phyloP scores from a whole-genome alignment of 139 green algal genomes.

The Ulvella scutata region DNA sequence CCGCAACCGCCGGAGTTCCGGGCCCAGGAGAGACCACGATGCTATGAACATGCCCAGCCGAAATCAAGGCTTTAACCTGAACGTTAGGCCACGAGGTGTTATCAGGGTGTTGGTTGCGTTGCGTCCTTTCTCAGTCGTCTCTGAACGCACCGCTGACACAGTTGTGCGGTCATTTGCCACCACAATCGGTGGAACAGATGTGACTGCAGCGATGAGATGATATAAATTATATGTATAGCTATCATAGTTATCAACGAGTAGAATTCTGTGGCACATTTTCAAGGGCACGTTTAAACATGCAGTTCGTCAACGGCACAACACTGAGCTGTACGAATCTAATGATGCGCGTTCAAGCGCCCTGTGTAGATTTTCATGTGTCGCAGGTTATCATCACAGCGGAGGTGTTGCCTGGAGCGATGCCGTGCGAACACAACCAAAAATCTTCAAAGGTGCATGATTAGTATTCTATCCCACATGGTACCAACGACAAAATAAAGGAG shows the following conservation, averaged over 20 bases:
- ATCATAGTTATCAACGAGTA: conserved; percentile 98
- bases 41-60: conserved; percentile 31
- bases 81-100: not conserved
- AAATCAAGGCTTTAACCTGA: conserved; percentile 30
- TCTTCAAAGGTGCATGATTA: too few species aligned
- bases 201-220: conserved; percentile 78
- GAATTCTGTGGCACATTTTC: conserved; percentile 13
- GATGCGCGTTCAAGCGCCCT: too few species aligned
- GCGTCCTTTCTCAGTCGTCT: not conserved
- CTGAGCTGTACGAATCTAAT: too few species aligned
- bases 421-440: too few species aligned
- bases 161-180: conserved; percentile 64
- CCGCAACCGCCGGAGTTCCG: conserved; percentile 46
- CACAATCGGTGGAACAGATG: conserved; percentile 59
- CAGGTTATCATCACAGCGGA: too few species aligned
- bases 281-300: too few species aligned
- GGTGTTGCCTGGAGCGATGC: too few species aligned
- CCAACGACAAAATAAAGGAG: too few species aligned
- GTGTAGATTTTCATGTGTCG: too few species aligned
- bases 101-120: not conserved
- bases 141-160: not conserved
- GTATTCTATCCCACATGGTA: too few species aligned
- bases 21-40: conserved; percentile 94
- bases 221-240: conserved; percentile 97
- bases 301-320: too few species aligned